Base-by-base conservation (phyloP, 345 rosid genomes). In the Heritiera littoralis region DNA sequence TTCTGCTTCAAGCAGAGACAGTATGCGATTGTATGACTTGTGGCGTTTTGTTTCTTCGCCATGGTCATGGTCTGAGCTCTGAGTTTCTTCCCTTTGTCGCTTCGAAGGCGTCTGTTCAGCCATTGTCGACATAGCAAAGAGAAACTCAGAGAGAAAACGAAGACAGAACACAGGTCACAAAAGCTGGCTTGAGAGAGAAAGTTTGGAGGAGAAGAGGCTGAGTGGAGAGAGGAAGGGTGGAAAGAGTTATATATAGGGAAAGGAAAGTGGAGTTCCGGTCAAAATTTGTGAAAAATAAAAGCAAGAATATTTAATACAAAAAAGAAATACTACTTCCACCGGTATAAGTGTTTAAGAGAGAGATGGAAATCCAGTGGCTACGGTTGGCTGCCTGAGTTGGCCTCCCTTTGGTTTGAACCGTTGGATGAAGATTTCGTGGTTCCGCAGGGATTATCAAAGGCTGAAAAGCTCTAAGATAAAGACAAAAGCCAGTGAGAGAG, bases 71-170 rank as follows among this genome's bases (percentile, higher is more conserved):
- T 48, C 40, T 20, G 59, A 23, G 35, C 55, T 43, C 40, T 83
- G 86, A 76, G 86, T 58, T n/a, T 89, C 94, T 64, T 89, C 93
- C 71, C 91, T 85, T 49, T 73, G 91, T 72, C 98, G 93, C 69
- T 93, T 93, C 10, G 77, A 72, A 46, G 83, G 78, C 0, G 83
- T 49, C 48, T 38, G 32, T 49, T 88, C 93, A 0, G 94, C 88
- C 93, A 90, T 89, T 79, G 52, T 30, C 56, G 13, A 32, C 55
- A 23, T 49, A 41, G 43, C 6, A 41, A 60, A 61, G 35, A 28
- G 40, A 11, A 30, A 35, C 38, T 35, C 38, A 35, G 38, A 12
- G 40, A 23, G 28, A 23, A 23, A 23, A 23, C 28, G 28, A 23
- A 23, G 28, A 23, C 28, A 23, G 28, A 23, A 23, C 28, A 23